Conservation (phyloP, 345 rosid genomes). For the Combretum micranthum region DNA sequence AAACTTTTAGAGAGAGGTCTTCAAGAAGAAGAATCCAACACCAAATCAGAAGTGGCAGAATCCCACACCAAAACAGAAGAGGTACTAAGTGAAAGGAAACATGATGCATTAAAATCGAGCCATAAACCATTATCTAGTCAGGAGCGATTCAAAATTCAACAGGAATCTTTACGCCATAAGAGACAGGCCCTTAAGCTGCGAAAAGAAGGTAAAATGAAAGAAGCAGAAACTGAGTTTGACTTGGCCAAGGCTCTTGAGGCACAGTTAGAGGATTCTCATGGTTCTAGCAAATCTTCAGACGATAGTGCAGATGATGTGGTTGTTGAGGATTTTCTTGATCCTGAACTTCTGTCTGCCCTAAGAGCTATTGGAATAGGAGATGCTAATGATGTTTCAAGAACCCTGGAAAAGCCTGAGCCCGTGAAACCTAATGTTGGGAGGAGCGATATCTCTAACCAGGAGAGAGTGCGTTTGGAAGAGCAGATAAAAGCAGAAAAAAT, state of each 20-base stretch:
- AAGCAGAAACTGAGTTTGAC: slow-evolving; percentile 93
- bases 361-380: slow-evolving; percentile 64
- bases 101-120: slow-evolving; percentile 29
- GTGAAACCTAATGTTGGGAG: slow-evolving; percentile 19
- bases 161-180: slow-evolving; percentile 78
- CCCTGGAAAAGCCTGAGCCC: slow-evolving; percentile 24
- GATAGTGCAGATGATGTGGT: slow-evolving; percentile 35
- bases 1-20: slow-evolving; percentile 65
- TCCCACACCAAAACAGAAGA: slow-evolving; percentile 26
- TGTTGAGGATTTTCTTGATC: slow-evolving; percentile 90
- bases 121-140: slow-evolving; percentile 61
- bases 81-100: slow-evolving; percentile 13
- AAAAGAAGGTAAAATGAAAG: slow-evolving; percentile 66
- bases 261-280: slow-evolving; percentile 59
- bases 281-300: slow-evolving; percentile 28
- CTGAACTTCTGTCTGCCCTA: slow-evolving; percentile 79
- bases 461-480: slow-evolving; percentile 61
- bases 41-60: slow-evolving; percentile 19
- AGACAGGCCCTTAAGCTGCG: slow-evolving; percentile 83
- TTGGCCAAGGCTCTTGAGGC: slow-evolving; percentile 84
- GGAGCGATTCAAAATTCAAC: slow-evolving; percentile 84
- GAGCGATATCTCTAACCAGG: slow-evolving; percentile 31
- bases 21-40: slow-evolving; percentile 23
- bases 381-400: slow-evolving; percentile 14
- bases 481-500: slow-evolving; percentile 70